Evolutionary conservation across 73 alveolate species (phyloP).

Genomic region (Paramecium tetraurelia): DNA sequence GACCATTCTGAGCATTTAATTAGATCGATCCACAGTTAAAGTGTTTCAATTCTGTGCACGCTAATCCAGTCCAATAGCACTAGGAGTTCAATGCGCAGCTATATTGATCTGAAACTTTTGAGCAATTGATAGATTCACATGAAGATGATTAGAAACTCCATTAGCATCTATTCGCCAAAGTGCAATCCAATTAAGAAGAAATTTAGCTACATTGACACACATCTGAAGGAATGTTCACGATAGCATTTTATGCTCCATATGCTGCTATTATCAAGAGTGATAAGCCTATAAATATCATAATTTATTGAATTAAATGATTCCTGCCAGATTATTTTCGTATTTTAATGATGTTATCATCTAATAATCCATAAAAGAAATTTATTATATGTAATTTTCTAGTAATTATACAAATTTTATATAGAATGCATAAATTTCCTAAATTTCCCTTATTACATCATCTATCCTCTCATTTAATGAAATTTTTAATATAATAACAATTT

Average conservation of each 20-base stretch:
- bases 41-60: background rate
- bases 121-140: background rate
- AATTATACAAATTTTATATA: background rate
- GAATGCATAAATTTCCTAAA: background rate
- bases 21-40: background rate
- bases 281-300: background rate
- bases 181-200: background rate
- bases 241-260: background rate
- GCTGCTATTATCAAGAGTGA: background rate
- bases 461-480: background rate
- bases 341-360: background rate
- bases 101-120: background rate
- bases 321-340: background rate
- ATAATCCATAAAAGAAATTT: background rate
- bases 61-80: background rate
- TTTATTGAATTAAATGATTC: background rate
- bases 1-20: background rate
- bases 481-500: no score
- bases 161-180: background rate
- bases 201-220: background rate
- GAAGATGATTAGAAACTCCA: background rate
- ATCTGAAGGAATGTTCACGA: background rate
- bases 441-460: background rate
- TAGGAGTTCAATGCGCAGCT: background rate
- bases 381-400: background rate